Evolutionary conservation across 139 green algal genomes (phyloP).

Genomic region (Coccomyxa sp.): DNA sequence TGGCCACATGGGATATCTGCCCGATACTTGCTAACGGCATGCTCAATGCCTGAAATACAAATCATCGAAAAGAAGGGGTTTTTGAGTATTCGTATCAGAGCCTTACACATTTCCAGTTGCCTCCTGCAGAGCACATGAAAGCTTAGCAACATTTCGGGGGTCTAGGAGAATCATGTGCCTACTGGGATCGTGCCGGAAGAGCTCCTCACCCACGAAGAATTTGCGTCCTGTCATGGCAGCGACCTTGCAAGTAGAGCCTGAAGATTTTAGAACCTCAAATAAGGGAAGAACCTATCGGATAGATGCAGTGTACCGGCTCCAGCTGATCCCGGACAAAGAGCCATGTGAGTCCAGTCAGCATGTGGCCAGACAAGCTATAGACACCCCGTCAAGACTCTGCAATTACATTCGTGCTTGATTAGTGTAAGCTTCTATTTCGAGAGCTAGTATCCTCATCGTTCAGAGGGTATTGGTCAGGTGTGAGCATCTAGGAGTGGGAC

Average conservation of each 20-base stretch:
- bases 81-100: too few relatives aligned
- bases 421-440: too few relatives aligned
- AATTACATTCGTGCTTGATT: too few relatives aligned
- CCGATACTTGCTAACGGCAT: too few relatives aligned
- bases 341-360: not conserved
- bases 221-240: not conserved
- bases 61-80: too few relatives aligned
- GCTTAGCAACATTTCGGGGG: not conserved
- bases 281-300: too few relatives aligned
- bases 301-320: too few relatives aligned
- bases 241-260: not conserved
- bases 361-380: too few relatives aligned
- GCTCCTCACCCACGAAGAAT: not conserved
- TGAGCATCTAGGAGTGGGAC: not conserved
- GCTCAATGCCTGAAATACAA: too few relatives aligned
- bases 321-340: not conserved
- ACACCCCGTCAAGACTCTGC: too few relatives aligned
- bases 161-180: not conserved
- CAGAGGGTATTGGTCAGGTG: not conserved
- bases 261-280: not conserved
- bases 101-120: conserved; percentile 49
- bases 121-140: conserved; percentile 15
- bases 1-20: too few relatives aligned
- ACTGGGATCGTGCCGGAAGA: not conserved
- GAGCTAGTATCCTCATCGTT: too few relatives aligned